These are phyloP conservation scores for Neonectria neomacrospora DNA, from an alignment of 2,329 filamentous ascomycete genomes.

Conservation along the genomic window DNA sequence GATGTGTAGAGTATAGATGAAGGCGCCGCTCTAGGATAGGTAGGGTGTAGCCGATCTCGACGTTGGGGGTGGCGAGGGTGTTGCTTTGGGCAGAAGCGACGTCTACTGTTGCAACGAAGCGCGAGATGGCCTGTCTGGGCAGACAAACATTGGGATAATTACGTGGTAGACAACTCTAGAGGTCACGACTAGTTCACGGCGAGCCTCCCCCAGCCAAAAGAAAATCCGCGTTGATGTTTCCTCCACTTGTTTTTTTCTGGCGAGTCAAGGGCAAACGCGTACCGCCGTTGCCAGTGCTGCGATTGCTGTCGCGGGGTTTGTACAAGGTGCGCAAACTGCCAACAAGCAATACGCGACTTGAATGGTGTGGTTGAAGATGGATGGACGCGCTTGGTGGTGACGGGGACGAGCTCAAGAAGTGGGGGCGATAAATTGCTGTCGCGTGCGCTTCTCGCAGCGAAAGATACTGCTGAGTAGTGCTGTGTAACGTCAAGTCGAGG, in stretches of 20 bases:
- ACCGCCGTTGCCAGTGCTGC: slow-evolving; percentile 5
- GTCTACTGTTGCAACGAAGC: slow-evolving; percentile 46
- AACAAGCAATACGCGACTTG: slow-evolving; percentile 12
- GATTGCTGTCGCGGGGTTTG: slow-evolving; percentile 23
- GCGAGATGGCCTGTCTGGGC: slow-evolving; percentile 41
- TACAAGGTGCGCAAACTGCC: slow-evolving; percentile 4
- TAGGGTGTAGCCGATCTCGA: slow-evolving; percentile 14
- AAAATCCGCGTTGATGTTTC: slow-evolving; percentile 39
- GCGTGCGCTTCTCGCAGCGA: slow-evolving; percentile 19
- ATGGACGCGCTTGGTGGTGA: slow-evolving; percentile 21
- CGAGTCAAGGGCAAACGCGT: slow-evolving; percentile 23
- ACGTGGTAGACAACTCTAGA: slow-evolving; percentile 48
- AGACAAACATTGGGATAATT: slow-evolving; percentile 47
- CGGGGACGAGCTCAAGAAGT: slow-evolving; percentile 20
- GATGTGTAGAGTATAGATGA: slow-evolving; percentile 27
- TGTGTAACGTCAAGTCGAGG: slow-evolving; percentile 7
- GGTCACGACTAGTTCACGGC: slow-evolving; percentile 50
- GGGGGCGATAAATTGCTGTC: slow-evolving; percentile 24
- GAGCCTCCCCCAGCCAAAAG: slow-evolving; percentile 39
- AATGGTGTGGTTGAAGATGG: slow-evolving; percentile 15
- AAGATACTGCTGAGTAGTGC: slow-evolving; percentile 6
- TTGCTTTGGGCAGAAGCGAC: slow-evolving; percentile 32
- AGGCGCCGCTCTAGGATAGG: slow-evolving; percentile 22
- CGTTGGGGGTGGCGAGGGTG: slow-evolving; percentile 25
- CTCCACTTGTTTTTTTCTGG: slow-evolving; percentile 38